These are phyloP conservation scores for Phanerochaete carnosa DNA, from an alignment of 768 basidiomycete species.

Conservation along the genomic window DNA sequence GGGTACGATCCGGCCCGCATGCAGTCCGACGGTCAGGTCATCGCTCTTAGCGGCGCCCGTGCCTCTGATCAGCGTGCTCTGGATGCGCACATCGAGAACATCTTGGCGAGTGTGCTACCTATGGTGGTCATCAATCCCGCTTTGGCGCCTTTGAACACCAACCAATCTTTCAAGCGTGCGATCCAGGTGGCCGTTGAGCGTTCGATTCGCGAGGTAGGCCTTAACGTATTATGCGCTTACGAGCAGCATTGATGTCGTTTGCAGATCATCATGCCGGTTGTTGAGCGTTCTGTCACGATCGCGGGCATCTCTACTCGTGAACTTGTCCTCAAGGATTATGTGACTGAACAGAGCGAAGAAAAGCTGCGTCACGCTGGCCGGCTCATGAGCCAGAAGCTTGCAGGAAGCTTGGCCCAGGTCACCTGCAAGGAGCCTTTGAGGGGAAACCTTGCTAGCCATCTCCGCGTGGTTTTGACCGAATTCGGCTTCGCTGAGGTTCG, in stretches of 20 bases:
- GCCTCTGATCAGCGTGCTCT: constrained; percentile 68
- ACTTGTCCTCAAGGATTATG: constrained; percentile 93
- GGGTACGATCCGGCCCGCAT: constrained; percentile 56
- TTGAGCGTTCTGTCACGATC: constrained; percentile 97
- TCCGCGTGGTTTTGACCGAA: constrained; percentile 79
- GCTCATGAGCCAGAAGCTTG: constrained; percentile 95
- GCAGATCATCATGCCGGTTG: constrained; percentile 93
- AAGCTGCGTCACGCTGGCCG: constrained; percentile 91
- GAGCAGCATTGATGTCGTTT: not conserved
- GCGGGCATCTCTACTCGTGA: constrained; percentile 97
- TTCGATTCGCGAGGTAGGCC: constrained; percentile 84
- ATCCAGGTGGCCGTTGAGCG: constrained; percentile 90
- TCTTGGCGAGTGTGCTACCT: constrained; percentile 65
- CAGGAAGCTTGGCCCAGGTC: constrained; percentile 92
- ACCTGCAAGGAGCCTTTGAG: constrained; percentile 98
- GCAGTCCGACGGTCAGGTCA: constrained; percentile 55
- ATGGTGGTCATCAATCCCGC: constrained; percentile 77
- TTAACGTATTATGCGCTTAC: not conserved
- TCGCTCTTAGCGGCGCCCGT: constrained; percentile 57
- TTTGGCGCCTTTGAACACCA: constrained; percentile 69
- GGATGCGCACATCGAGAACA: constrained; percentile 77
- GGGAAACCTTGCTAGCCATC: constrained; percentile 84
- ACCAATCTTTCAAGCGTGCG: constrained; percentile 85
- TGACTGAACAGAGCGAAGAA: constrained; percentile 86
- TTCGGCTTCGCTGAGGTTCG: constrained; percentile 86